A percentile compares a stretch with the other conserved stretches of the same genome.
Evolutionary conservation across 2,329 filamentous ascomycete genomes (phyloP).

Genomic region (Pseudopyrenochaeta lycopersici): DNA sequence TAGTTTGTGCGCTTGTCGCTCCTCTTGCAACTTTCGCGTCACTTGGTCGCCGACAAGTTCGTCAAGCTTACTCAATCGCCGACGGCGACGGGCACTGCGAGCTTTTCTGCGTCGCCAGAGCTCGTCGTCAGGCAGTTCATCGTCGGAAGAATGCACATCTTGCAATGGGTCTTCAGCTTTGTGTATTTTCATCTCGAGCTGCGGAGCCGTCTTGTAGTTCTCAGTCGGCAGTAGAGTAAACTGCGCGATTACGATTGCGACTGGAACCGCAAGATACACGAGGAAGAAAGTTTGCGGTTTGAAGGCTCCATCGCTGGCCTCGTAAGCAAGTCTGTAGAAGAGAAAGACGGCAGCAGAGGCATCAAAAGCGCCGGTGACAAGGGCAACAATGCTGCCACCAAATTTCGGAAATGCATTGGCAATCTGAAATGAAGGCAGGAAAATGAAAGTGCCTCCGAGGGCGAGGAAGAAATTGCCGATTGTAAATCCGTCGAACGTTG

Average conservation of each 20-base stretch:
- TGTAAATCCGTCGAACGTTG: conserved; percentile 61
- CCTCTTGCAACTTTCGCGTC: conserved; percentile 68
- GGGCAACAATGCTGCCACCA: conserved; percentile 80
- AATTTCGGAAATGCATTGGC: conserved; percentile 83
- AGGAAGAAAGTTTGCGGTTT: conserved; percentile 76
- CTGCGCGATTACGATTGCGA: conserved; percentile 72
- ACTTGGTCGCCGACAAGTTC: conserved; percentile 72
- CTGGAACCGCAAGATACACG: conserved; percentile 74
- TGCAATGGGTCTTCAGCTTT: conserved; percentile 40
- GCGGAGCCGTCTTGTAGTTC: conserved; percentile 75
- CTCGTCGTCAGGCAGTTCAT: conserved; percentile 59
- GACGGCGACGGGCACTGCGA: conserved; percentile 58
- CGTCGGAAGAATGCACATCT: conserved; percentile 64
- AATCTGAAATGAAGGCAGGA: conserved; percentile 84
- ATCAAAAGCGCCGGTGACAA: conserved; percentile 84
- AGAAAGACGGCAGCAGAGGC: conserved; percentile 82
- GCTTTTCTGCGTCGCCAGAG: conserved; percentile 55
- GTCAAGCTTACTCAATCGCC: conserved; percentile 73
- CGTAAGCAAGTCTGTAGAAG: conserved; percentile 75
- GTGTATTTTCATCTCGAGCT: conserved; percentile 47
- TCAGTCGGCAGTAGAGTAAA: conserved; percentile 75
- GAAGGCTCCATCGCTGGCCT: conserved; percentile 65
- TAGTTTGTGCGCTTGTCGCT: conserved; percentile 71
- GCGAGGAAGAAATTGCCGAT: conserved; percentile 79
- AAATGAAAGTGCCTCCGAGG: conserved; percentile 81